phyloP scores from a whole-genome alignment of 1,284 basidiomycete species.

The Xanthoconium separans region DNA sequence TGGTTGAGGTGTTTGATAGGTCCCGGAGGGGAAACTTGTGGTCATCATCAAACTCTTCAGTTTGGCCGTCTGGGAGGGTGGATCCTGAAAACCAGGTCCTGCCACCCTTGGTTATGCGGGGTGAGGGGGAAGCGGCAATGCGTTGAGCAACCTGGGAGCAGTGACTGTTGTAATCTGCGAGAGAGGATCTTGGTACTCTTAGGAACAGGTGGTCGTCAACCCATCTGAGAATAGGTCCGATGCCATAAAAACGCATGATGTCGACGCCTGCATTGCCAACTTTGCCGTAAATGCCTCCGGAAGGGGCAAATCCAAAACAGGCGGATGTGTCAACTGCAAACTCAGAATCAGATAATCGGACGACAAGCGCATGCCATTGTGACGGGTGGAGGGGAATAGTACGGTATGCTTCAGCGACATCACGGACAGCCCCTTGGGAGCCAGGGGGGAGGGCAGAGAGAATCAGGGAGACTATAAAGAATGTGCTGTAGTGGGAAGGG shows the following conservation, averaged over 20 bases:
- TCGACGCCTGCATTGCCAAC: conserved; percentile 32
- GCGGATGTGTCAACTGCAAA: conserved; percentile 4
- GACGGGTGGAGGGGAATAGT: conserved; percentile 3
- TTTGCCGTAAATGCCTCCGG: conserved; percentile 31
- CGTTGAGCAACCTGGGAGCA: too few relatives aligned
- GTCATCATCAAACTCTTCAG: conserved; percentile 1
- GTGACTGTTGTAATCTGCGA: not conserved
- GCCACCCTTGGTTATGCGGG: too few relatives aligned
- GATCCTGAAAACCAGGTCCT: too few relatives aligned
- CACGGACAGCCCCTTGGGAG: not conserved
- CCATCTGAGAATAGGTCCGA: conserved; percentile 40
- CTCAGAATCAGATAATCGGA: accelerated
- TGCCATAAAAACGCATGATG: conserved; percentile 27
- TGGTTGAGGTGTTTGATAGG: not conserved
- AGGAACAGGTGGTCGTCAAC: conserved; percentile 44
- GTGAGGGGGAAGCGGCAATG: too few relatives aligned
- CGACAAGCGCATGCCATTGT: conserved; percentile 3
- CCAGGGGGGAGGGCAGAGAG: not conserved
- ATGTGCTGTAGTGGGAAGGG: not conserved
- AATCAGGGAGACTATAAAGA: not conserved
- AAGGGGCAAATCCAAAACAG: conserved; percentile 34
- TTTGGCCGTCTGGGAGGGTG: not conserved
- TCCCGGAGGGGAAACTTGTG: not conserved
- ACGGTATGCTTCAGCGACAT: conserved; percentile 4
- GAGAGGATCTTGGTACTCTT: conserved; percentile 10